Evolutionary conservation across 257 asterid genomes (phyloP).

Genomic region (Craterostigma plantagineum): DNA sequence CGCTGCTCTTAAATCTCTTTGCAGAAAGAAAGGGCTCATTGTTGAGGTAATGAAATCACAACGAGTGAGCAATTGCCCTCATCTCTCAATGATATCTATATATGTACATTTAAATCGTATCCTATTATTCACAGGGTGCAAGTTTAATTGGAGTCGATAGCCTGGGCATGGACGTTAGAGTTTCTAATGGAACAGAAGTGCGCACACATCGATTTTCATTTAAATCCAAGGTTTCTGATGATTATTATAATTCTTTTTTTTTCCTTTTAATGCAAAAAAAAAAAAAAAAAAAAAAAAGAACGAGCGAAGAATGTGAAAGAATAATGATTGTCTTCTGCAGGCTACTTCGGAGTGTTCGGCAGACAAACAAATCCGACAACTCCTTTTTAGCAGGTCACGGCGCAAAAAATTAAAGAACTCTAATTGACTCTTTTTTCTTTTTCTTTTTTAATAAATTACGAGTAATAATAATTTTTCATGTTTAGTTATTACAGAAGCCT

Average conservation of each 20-base stretch:
- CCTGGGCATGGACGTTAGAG: constrained; percentile 68
- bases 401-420: constrained; percentile 36
- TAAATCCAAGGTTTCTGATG: constrained; percentile 47
- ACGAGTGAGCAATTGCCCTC: background rate
- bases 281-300: background rate
- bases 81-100: too few relatives aligned
- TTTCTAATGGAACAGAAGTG: constrained; percentile 48
- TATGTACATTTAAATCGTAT: constrained; percentile 5
- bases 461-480: too few relatives aligned
- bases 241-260: too few relatives aligned
- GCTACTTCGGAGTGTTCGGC: constrained; percentile 54
- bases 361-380: constrained; percentile 66
- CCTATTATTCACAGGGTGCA: constrained; percentile 31
- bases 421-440: constrained; percentile 9
- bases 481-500: too few relatives aligned
- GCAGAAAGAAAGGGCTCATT: constrained; percentile 61
- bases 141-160: constrained; percentile 64
- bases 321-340: too few relatives aligned
- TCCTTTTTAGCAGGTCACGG: constrained; percentile 43
- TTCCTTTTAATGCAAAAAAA: background rate
- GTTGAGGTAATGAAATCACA: constrained; percentile 32
- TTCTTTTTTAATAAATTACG: too few relatives aligned
- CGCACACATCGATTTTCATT: constrained; percentile 61
- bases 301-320: background rate
- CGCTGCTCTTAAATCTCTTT: constrained; percentile 55